Evolutionary conservation across 352 stramenopile genomes (phyloP).

Genomic region (Phytophthora sojae): DNA sequence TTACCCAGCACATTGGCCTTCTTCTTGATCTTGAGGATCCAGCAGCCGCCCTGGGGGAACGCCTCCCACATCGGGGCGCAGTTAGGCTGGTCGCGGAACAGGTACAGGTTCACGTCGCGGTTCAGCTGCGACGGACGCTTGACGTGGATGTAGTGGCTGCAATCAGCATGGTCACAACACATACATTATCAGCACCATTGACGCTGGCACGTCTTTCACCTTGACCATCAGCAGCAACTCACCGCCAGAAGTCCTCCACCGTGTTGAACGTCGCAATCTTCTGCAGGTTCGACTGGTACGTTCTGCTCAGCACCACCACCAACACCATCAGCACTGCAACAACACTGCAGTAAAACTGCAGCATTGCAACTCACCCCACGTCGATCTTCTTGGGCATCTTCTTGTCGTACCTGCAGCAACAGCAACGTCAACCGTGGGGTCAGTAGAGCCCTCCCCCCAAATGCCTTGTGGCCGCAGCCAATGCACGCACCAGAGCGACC

Average conservation of each 20-base stretch:
- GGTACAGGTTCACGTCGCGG: constrained; percentile 93
- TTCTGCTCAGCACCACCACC: constrained; percentile 18
- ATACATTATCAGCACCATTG: neutral
- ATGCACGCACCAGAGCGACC: constrained; percentile 85
- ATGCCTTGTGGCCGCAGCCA: neutral
- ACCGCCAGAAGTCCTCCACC: constrained; percentile 95
- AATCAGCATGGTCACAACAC: neutral
- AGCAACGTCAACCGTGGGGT: constrained; percentile 17
- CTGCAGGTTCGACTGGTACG: constrained; percentile 68
- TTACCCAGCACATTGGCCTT: constrained; percentile 94
- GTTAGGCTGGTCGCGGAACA: constrained; percentile 92
- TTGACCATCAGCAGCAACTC: constrained; percentile 9
- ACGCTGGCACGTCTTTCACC: constrained; percentile 3
- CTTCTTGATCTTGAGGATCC: constrained; percentile 97
- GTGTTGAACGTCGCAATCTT: constrained; percentile 92
- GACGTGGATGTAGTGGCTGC: constrained; percentile 92
- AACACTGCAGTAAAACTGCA: neutral
- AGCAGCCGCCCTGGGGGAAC: constrained; percentile 94
- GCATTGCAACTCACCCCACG: constrained; percentile 62
- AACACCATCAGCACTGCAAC: neutral
- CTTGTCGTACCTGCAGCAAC: constrained; percentile 90
- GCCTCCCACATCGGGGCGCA: constrained; percentile 92
- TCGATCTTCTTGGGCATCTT: constrained; percentile 93
- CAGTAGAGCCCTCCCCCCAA: neutral
- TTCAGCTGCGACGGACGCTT: constrained; percentile 93